These are phyloP conservation scores for Teratosphaeria destructans DNA, from an alignment of 2,329 filamentous ascomycete species.

Conservation along the genomic window DNA sequence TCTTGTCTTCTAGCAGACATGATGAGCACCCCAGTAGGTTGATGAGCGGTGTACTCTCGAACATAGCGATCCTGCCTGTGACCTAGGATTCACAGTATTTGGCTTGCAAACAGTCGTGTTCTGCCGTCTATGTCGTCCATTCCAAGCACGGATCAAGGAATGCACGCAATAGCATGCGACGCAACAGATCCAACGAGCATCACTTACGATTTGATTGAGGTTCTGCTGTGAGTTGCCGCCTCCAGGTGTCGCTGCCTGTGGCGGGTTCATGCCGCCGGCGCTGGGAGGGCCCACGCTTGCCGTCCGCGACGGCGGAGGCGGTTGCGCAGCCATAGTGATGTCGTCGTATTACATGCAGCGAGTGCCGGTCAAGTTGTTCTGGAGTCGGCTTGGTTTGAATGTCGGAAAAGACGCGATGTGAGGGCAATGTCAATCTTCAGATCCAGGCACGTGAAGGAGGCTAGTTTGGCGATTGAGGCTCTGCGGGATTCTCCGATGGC, in stretches of 20 bases:
- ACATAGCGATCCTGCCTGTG: no score
- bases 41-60: no score
- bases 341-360: constrained; percentile 5
- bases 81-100: no score
- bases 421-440: neutral
- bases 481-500: neutral
- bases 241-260: constrained; percentile 36
- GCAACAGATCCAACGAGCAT: neutral
- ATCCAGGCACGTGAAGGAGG: neutral
- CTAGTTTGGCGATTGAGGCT: neutral
- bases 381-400: neutral
- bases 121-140: no score
- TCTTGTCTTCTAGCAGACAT: no score
- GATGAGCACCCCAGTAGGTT: no score
- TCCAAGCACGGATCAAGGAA: no score
- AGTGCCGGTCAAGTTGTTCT: neutral
- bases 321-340: constrained; percentile 22
- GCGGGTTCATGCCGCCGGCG: constrained; percentile 32
- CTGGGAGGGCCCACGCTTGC: constrained; percentile 25
- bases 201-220: constrained; percentile 85
- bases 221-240: constrained; percentile 70
- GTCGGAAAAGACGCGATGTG: neutral
- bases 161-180: neutral
- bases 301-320: constrained; percentile 25
- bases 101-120: no score